Percentiles rank a stretch among this genome's conserved stretches.
Conservation (phyloP, 768 basidiomycete genomes). For the Macrolepiota albuminosa region DNA sequence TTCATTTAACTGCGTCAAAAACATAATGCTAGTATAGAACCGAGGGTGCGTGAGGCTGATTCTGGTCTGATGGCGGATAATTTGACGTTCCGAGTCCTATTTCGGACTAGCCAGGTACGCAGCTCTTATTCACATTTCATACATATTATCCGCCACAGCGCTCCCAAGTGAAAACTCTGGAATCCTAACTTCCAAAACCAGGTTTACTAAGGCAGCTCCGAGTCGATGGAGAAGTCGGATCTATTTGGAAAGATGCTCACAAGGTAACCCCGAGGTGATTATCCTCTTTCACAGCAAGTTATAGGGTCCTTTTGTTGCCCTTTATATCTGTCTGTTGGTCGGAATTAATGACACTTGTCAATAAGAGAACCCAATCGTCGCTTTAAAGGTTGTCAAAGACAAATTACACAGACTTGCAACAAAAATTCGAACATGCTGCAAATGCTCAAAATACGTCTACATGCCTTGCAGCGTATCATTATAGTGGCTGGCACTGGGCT, state of each 20-base stretch:
- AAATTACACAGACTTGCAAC: too few species aligned
- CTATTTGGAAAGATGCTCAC: too few species aligned
- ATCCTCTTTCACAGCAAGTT: too few species aligned
- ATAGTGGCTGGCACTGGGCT: too few species aligned
- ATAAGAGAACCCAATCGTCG: too few species aligned
- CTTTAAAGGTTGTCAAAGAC: too few species aligned
- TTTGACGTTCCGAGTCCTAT: not conserved
- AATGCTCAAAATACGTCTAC: not conserved
- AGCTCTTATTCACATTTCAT: not conserved
- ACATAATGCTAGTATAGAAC: too few species aligned
- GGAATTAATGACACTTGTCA: too few species aligned
- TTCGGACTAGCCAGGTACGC: not conserved
- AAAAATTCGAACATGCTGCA: too few species aligned
- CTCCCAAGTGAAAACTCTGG: not conserved
- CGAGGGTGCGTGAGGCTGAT: not conserved
- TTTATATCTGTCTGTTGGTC: too few species aligned
- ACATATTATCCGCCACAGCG: not conserved
- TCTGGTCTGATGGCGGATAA: not conserved
- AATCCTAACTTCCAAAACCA: not conserved
- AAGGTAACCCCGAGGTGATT: not conserved
- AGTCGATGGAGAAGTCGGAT: not conserved
- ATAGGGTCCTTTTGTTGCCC: too few species aligned
- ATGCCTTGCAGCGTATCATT: constrained; percentile 13
- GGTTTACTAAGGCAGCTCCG: not conserved
- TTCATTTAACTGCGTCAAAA: not conserved